phyloP scores from a whole-genome alignment of 2,329 filamentous ascomycete genomes.

The Nannizziopsis arthrosporioides region DNA sequence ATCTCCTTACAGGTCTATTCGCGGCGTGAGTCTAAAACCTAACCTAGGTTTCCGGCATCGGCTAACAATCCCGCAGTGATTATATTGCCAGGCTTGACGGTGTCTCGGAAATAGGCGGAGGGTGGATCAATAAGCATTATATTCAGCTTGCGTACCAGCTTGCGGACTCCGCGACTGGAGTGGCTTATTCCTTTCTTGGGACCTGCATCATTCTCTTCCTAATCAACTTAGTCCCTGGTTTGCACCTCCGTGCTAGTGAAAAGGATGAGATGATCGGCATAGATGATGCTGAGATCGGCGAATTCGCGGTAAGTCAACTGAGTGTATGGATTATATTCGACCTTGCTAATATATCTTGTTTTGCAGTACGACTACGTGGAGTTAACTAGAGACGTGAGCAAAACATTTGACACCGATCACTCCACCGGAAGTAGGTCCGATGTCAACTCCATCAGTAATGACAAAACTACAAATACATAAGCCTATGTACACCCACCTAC shows the following conservation, averaged over 20 bases:
- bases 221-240: conserved; percentile 65
- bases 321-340: conserved; percentile 1
- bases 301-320: conserved; percentile 57
- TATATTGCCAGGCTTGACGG: conserved; percentile 76
- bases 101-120: conserved; percentile 53
- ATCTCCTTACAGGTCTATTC: conserved; percentile 69
- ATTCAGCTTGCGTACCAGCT: conserved; percentile 73
- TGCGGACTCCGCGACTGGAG: conserved; percentile 65
- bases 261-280: conserved; percentile 76
- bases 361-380: conserved; percentile 75
- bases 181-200: conserved; percentile 64
- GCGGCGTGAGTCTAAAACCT: conserved; percentile 46
- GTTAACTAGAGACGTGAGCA: conserved; percentile 58
- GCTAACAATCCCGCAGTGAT: conserved; percentile 36
- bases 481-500: too few relatives aligned
- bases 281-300: conserved; percentile 81
- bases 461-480: not conserved
- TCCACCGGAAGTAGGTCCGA: conserved; percentile 4
- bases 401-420: conserved; percentile 24
- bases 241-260: conserved; percentile 61
- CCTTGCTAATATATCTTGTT: not conserved
- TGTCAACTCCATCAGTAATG: not conserved
- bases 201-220: conserved; percentile 70
- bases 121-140: conserved; percentile 77
- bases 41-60: not conserved